Conservation (phyloP, 1,284 basidiomycete species). For the Cryptococcus amylolentus region DNA sequence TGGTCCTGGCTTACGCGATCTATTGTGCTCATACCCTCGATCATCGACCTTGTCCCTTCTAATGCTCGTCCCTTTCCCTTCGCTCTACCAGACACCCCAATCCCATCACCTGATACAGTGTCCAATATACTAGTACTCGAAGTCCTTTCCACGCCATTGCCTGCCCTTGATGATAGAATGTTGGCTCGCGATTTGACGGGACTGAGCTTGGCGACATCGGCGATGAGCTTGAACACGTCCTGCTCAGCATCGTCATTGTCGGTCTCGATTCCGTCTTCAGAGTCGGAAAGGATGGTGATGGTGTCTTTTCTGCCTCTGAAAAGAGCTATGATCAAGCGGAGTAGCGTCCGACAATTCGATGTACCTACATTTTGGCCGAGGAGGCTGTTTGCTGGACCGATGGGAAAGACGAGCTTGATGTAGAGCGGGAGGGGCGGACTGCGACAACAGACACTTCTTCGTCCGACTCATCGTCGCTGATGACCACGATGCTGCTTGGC, state of each 20-base stretch:
- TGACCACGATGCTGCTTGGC: conserved; percentile 1
- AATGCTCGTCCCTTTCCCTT: neutral
- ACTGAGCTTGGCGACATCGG: too few species aligned
- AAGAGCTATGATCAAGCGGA: too few species aligned
- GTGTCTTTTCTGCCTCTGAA: neutral
- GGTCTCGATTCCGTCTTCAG: conserved; percentile 3
- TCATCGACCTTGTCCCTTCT: neutral
- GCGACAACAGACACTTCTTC: conserved; percentile 9
- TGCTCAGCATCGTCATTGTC: neutral
- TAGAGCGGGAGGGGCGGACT: neutral
- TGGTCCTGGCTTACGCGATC: neutral
- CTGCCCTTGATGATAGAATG: neutral
- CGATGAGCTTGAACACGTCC: too few species aligned
- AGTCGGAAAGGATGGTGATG: conserved; percentile 13
- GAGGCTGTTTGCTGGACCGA: too few species aligned
- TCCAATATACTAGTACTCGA: too few species aligned
- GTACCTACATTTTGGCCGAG: too few species aligned
- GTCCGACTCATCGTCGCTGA: conserved; percentile 8
- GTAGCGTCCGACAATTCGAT: too few species aligned
- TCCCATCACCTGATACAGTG: neutral
- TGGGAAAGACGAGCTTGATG: neutral
- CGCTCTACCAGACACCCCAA: neutral
- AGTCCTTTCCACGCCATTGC: too few species aligned
- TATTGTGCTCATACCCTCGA: too few species aligned
- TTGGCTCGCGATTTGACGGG: neutral